These are phyloP conservation scores for Xylariaceae sp. DNA, from an alignment of 2,329 filamentous ascomycete genomes.

Conservation along the genomic window DNA sequence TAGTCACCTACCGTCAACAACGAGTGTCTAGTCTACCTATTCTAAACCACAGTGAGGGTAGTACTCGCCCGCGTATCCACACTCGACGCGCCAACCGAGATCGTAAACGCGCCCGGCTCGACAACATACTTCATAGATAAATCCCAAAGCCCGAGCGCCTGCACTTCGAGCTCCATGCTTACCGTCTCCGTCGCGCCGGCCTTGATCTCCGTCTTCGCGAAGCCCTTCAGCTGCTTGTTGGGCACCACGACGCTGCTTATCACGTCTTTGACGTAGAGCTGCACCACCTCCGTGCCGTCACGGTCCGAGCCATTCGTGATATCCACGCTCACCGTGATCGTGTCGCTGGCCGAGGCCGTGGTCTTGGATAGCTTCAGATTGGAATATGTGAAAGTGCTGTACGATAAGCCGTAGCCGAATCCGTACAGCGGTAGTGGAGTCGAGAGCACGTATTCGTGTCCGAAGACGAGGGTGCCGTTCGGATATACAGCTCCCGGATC, in stretches of 20 bases:
- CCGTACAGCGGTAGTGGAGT: constrained; percentile 54
- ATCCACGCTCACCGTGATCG: constrained; percentile 52
- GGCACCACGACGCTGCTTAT: constrained; percentile 58
- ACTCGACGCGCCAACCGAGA: constrained; percentile 57
- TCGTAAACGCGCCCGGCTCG: constrained; percentile 61
- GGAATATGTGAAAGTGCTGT: constrained; percentile 57
- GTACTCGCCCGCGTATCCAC: constrained; percentile 50
- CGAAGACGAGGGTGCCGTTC: constrained; percentile 59
- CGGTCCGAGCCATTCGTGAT: constrained; percentile 54
- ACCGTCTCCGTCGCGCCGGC: constrained; percentile 53
- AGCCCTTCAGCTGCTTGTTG: constrained; percentile 59
- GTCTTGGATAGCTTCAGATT: constrained; percentile 46
- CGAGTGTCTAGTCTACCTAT: neutral
- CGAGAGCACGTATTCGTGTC: constrained; percentile 59
- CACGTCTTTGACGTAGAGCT: constrained; percentile 61
- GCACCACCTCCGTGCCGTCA: constrained; percentile 62
- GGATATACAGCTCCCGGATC: constrained; percentile 48
- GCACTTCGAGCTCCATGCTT: constrained; percentile 43
- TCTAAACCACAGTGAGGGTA: constrained; percentile 46
- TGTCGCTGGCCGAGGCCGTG: constrained; percentile 44
- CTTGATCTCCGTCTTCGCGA: constrained; percentile 57
- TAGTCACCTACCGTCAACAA: no score
- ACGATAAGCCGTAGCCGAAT: constrained; percentile 63
- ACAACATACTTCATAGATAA: constrained; percentile 64
- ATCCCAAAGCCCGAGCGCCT: constrained; percentile 52